These are phyloP conservation scores for Alternaria arborescens DNA, from an alignment of 2,329 filamentous ascomycete species.

Conservation along the genomic window DNA sequence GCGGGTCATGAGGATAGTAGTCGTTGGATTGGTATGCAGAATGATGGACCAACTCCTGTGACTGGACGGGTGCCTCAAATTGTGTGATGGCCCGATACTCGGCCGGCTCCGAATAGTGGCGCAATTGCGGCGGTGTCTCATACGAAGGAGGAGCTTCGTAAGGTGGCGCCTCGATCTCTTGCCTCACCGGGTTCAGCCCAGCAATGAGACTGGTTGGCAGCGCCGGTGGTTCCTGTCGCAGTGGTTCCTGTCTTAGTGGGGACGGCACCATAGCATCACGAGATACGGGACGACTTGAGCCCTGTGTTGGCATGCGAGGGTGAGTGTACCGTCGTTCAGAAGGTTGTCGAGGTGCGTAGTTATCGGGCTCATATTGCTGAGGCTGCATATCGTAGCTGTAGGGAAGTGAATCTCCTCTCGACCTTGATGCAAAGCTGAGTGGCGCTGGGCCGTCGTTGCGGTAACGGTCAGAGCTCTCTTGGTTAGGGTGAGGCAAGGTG, in stretches of 20 bases:
- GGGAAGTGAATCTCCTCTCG: conserved; percentile 37
- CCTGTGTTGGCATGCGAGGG: conserved; percentile 27
- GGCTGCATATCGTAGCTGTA: conserved; percentile 34
- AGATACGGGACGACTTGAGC: conserved; percentile 44
- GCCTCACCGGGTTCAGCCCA: conserved; percentile 38
- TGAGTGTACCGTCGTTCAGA: conserved; percentile 48
- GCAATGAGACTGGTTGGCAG: conserved; percentile 44
- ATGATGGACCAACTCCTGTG: conserved; percentile 42
- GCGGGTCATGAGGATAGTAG: conserved; percentile 56
- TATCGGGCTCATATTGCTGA: conserved; percentile 35
- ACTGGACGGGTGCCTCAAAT: conserved; percentile 41
- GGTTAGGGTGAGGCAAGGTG: conserved; percentile 38
- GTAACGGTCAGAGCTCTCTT: conserved; percentile 32
- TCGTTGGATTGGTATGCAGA: conserved; percentile 38
- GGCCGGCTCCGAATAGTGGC: conserved; percentile 46
- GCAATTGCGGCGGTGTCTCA: conserved; percentile 35
- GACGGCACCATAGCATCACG: conserved; percentile 47
- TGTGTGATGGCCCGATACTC: conserved; percentile 45
- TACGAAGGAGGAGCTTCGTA: conserved; percentile 35
- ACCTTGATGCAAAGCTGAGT: conserved; percentile 39
- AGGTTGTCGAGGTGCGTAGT: conserved; percentile 34
- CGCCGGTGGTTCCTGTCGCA: conserved; percentile 40
- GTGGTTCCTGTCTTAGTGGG: conserved; percentile 12
- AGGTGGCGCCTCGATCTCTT: conserved; percentile 31
- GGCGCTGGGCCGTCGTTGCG: conserved; percentile 44